A percentile compares a stretch with the other conserved stretches of the same genome.
These are phyloP conservation scores for Yarrowia osloensis DNA, from an alignment of 805 yeast genomes.

Conservation along the genomic window DNA sequence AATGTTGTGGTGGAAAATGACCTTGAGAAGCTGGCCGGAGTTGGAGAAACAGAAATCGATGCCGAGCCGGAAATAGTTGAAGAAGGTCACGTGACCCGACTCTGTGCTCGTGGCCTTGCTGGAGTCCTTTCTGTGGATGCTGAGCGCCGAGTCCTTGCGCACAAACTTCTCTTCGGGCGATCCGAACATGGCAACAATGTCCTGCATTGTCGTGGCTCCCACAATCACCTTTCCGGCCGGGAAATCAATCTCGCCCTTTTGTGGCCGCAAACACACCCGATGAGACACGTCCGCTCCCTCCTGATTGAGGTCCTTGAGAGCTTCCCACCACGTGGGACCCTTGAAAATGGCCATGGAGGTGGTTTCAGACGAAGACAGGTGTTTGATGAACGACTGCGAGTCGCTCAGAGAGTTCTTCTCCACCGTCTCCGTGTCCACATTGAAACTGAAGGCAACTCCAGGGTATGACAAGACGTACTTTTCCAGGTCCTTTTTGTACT, in stretches of 20 bases:
- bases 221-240: neutral
- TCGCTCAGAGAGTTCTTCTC: neutral
- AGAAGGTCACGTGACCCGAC: slow-evolving; percentile 16
- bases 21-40: neutral
- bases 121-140: slow-evolving; percentile 12
- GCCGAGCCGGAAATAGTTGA: slow-evolving; percentile 21
- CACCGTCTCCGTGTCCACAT: neutral
- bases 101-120: neutral
- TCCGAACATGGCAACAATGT: slow-evolving; percentile 10
- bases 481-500: neutral
- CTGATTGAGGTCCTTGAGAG: neutral
- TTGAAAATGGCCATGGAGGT: slow-evolving; percentile 9
- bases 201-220: slow-evolving; percentile 4
- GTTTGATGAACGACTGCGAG: slow-evolving; percentile 24
- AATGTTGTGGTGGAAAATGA: slow-evolving; percentile 15
- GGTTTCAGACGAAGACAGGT: neutral
- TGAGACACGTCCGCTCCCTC: neutral
- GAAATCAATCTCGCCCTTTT: neutral
- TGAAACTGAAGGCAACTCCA: slow-evolving; percentile 21
- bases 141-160: neutral
- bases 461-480: slow-evolving; percentile 24
- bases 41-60: slow-evolving; percentile 16
- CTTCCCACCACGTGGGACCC: slow-evolving; percentile 25
- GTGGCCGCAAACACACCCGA: neutral
- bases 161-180: slow-evolving; percentile 21